Evolutionary conservation across 768 basidiomycete species (phyloP).

Genomic region (Nevesoporus exiguus): DNA sequence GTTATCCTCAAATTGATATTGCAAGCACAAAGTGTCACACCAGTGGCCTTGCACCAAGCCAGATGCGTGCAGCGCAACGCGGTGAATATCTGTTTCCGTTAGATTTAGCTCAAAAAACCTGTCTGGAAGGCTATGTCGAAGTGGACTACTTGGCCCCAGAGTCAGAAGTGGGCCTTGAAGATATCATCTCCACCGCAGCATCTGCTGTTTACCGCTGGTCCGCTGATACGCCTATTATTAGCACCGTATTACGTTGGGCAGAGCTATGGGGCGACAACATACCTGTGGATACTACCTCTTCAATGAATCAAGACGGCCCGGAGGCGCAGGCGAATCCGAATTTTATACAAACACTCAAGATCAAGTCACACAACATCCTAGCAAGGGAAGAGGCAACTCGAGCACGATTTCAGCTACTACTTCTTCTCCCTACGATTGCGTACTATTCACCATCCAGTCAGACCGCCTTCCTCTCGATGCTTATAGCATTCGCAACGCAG

Average conservation of each 20-base stretch:
- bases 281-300: background rate
- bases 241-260: background rate
- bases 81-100: background rate
- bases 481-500: constrained; percentile 27
- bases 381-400: background rate
- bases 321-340: too few relatives aligned
- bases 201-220: constrained; percentile 3
- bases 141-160: background rate
- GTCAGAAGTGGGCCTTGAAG: background rate
- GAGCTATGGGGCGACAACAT: background rate
- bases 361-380: too few relatives aligned
- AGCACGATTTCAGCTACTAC: background rate
- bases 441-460: constrained; percentile 16
- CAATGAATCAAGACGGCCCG: background rate
- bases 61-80: background rate
- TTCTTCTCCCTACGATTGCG: constrained; percentile 9
- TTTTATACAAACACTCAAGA: too few relatives aligned
- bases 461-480: constrained; percentile 20
- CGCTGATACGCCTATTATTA: background rate
- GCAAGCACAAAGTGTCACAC: too few relatives aligned
- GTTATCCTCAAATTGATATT: background rate
- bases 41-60: too few relatives aligned
- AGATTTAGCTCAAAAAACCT: background rate
- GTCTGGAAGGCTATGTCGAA: background rate
- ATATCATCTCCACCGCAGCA: background rate